Base-by-base conservation (phyloP, 371 early-diverging fungal genomes). In the Haplosporangium sp. region DNA sequence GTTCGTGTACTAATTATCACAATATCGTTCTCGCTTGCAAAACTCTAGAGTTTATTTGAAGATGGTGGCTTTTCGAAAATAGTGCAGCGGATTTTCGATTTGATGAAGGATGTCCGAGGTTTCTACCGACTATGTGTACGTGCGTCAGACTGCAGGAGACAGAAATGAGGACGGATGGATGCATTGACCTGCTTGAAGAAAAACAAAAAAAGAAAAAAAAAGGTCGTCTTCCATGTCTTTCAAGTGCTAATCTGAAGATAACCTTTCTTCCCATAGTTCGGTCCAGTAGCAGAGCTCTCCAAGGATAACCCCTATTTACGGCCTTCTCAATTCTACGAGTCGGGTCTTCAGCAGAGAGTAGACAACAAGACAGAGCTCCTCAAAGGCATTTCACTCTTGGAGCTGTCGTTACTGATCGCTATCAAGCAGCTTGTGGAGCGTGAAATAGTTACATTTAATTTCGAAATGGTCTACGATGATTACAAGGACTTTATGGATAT, bases 381-480 rank as follows among this genome's bases (percentile, higher is more conserved):
- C 38, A 87, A 90, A 73, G 91, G 91, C 76, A 82, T 95, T 20
- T 92, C 96, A 0, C 69, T 94, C 46, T 85, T 96, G 13, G 96
- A 97, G 80, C 82, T 96, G 6, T 87, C 91, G 29, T 79, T 97
- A 21, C 84, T 97, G 41, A 87, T 96, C 42, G 89, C 95, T 8
- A 94, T 94, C 86, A 90, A 90, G 65, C 89, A 92, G 38, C 64
- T 94, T 48, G 64, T 89, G 20, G 88, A 87, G 41, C 86, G 86
- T 20, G 91, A 93, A 23, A 86, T 85, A 18, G 74, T 74, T n/a
- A 83, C 84, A 16, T 95, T 95, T 75, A 97, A 96, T 72, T 97
- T 97, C 84, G 95, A 94, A 74, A 96, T 96, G 95, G 90, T 95
- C 1, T 95, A 94, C 74, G 94, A 96, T 59, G 95, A 93, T 81